Percentiles rank a stretch among this genome's conserved stretches.
Evolutionary conservation across 257 asterid species (phyloP).

Genomic region (Plectranthus barbatus): DNA sequence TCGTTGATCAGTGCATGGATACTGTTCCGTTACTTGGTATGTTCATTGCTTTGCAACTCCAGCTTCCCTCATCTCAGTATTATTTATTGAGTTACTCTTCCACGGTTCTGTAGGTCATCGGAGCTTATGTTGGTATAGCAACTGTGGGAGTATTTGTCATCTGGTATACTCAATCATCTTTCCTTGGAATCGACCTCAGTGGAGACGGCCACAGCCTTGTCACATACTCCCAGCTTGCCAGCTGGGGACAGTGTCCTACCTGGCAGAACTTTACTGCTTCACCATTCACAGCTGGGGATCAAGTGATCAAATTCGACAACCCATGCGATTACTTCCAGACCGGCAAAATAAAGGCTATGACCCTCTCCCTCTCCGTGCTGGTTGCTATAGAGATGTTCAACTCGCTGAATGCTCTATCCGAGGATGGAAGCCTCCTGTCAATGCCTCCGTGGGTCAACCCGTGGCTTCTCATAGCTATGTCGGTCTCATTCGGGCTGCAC

Average conservation of each 20-base stretch:
- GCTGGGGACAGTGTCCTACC: conserved; percentile 84
- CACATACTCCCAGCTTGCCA: conserved; percentile 70
- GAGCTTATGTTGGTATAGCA: conserved; percentile 81
- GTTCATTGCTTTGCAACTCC: not conserved
- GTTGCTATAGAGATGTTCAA: conserved; percentile 97
- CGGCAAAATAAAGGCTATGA: conserved; percentile 92
- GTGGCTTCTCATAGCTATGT: conserved; percentile 90
- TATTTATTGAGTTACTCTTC: not conserved
- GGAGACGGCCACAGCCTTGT: conserved; percentile 95
- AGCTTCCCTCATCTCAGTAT: not conserved
- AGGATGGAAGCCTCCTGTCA: conserved; percentile 79
- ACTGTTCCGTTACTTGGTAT: conserved; percentile 83
- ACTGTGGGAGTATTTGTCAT: conserved; percentile 89
- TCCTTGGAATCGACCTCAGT: conserved; percentile 80
- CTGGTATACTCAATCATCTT: conserved; percentile 81
- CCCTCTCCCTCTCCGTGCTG: conserved; percentile 88
- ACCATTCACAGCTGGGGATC: conserved; percentile 80
- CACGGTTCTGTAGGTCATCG: conserved; percentile 58
- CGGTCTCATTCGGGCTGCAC: conserved; percentile 86
- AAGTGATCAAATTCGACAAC: conserved; percentile 41
- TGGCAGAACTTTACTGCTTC: conserved; percentile 81
- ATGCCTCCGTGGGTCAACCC: conserved; percentile 99
- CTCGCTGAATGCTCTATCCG: conserved; percentile 93
- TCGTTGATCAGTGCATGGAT: conserved; percentile 95
- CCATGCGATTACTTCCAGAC: conserved; percentile 89